Conservation (phyloP, 2,329 filamentous ascomycete genomes). For the Curvularia eragrostidis region DNA sequence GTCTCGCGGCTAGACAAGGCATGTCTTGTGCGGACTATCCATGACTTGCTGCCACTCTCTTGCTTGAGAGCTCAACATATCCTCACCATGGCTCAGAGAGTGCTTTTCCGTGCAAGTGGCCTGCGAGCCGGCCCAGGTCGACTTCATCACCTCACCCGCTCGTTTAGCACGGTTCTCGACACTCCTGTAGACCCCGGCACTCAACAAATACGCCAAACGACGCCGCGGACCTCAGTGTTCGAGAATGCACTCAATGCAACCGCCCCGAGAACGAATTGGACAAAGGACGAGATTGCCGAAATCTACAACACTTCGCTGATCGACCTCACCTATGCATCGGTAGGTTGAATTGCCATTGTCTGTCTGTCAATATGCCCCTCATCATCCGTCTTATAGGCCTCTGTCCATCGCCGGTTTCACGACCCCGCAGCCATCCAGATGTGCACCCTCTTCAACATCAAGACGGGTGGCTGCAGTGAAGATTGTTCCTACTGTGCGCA, state of each 20-base stretch:
- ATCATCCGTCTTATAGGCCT: constrained; percentile 60
- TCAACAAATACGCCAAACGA: constrained; percentile 28
- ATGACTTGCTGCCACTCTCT: not conserved
- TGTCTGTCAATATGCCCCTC: constrained; percentile 1
- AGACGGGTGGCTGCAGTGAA: constrained; percentile 89
- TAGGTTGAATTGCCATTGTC: constrained; percentile 47
- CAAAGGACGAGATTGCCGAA: constrained; percentile 77
- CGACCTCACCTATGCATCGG: constrained; percentile 77
- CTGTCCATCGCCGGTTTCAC: constrained; percentile 84
- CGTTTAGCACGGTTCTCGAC: constrained; percentile 46
- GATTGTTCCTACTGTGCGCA: constrained; percentile 95
- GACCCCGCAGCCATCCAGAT: constrained; percentile 84
- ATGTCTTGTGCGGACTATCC: constrained; percentile 1
- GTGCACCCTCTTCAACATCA: constrained; percentile 97
- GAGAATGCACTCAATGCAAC: constrained; percentile 64
- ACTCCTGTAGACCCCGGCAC: constrained; percentile 34
- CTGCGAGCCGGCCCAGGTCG: constrained; percentile 3
- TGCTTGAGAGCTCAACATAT: constrained; percentile 3
- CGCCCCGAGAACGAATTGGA: constrained; percentile 75
- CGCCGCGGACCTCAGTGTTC: constrained; percentile 31
- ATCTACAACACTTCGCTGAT: constrained; percentile 84
- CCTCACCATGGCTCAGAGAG: constrained; percentile 13
- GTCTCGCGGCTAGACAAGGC: constrained; percentile 8
- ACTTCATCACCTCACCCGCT: constrained; percentile 11
- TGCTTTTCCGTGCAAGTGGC: constrained; percentile 12